A percentile compares a stretch with the other conserved stretches of the same genome.
Conservation (phyloP, 2,329 filamentous ascomycete genomes). For the Aphanocladium album region DNA sequence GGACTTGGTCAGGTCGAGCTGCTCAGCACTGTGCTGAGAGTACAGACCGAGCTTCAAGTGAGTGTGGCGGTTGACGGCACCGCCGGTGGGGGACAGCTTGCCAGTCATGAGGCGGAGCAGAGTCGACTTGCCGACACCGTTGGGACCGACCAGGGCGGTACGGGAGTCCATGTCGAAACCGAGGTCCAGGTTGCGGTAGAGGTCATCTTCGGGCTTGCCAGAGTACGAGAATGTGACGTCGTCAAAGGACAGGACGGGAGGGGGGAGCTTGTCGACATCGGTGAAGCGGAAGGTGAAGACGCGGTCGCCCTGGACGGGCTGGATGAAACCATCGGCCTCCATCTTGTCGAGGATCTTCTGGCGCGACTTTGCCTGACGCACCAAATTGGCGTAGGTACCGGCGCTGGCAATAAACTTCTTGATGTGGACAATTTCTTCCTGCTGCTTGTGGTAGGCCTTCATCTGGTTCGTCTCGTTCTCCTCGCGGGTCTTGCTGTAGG, state of each 20-base stretch:
- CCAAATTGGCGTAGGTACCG: slow-evolving; percentile 99
- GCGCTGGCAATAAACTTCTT: slow-evolving; percentile 99
- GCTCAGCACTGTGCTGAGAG: slow-evolving; percentile 96
- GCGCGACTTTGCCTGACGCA: slow-evolving; percentile 95
- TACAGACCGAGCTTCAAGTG: slow-evolving; percentile 98
- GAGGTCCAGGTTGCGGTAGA: slow-evolving; percentile 95
- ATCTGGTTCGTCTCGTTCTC: slow-evolving; percentile 98
- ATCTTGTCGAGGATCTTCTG: slow-evolving; percentile 99
- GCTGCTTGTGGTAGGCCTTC: slow-evolving; percentile 98
- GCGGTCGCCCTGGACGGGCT: slow-evolving; percentile 77
- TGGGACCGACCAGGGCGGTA: slow-evolving; percentile 93
- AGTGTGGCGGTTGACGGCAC: slow-evolving; percentile 83
- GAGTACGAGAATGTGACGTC: slow-evolving; percentile 98
- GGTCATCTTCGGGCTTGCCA: slow-evolving; percentile 78
- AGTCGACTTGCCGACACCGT: slow-evolving; percentile 98
- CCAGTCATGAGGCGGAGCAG: slow-evolving; percentile 94
- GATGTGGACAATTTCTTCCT: slow-evolving; percentile 98
- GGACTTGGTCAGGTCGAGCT: slow-evolving; percentile 97
- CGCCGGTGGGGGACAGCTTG: slow-evolving; percentile 79
- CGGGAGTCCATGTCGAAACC: slow-evolving; percentile 99
- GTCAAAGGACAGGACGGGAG: slow-evolving; percentile 93
- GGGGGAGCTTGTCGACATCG: slow-evolving; percentile 98
- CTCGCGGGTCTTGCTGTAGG: slow-evolving; percentile 86
- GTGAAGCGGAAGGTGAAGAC: slow-evolving; percentile 98
- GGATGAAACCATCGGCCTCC: slow-evolving; percentile 98